Evolutionary conservation across 371 early-diverging fungal genomes (phyloP), one percentile per base, ranked within the genome.

Genomic region (Mortierella sp.): DNA sequence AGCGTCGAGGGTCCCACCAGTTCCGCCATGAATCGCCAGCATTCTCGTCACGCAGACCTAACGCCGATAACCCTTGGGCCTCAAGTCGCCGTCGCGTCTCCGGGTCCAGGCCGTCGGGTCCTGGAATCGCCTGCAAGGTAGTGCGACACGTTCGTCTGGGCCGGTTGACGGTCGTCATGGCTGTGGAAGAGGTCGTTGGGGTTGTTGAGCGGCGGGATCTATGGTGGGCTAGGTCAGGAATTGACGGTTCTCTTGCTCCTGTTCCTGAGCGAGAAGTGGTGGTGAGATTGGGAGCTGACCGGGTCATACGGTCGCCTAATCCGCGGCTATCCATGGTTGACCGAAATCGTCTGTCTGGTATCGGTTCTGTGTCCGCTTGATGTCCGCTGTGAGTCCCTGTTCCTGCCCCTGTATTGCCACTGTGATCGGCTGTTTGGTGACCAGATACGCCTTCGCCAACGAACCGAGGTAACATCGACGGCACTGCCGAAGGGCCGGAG

Each of bases 1-100:
- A 81, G 31, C 81, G 70, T 47, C 81, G 65, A 10, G 74, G 81
- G 67, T 81, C 77, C 71, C 73, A 77, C 73, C 77, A 73, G 11
- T 34, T 55, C 1, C 64, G 55, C 66, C 67, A 50, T 19, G 34
- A 37, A 43, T 34, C 2, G 13, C 63, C 66, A n/a, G 26, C 39
- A 10, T 31, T 41, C 39, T 47, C 77, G 11, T 77, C 77, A 7
- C 52, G 39, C 6, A 75, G 66, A n/a, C 53, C 55, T 24, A 81
- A 41, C 2, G 81, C 65, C 7, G 67, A 55, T 9, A 81, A 41
- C 4, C 73, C 81, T 31, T 74, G 52, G 1, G 64, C 77, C n/a
- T 81, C 81, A 4, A 81, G 68, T 24, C 68, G 53, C 11, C 74
- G 77, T 2, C 77, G 81, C 16, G 74, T 70, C 29, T 70, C 64